Evolutionary conservation across 768 basidiomycete species (phyloP).

Genomic region (Termitomyces titanicus): DNA sequence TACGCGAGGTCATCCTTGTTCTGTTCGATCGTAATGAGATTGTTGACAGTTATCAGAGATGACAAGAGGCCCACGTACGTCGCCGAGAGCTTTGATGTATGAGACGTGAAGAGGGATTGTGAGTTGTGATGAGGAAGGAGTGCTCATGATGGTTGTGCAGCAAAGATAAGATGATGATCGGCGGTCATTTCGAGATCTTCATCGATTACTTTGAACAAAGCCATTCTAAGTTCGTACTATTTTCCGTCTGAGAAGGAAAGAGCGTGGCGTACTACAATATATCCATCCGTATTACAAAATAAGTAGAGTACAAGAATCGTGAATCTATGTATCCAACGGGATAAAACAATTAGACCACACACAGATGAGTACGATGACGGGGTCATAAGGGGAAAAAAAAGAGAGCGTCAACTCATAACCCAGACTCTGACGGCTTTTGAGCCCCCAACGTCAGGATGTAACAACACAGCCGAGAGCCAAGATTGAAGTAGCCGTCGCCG

Average conservation of each 20-base stretch:
- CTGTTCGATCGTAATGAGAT: constrained; percentile 29
- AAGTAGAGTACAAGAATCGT: too few relatives aligned
- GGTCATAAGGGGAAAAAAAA: background rate
- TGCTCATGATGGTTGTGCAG: constrained; percentile 2
- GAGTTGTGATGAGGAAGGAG: constrained; percentile 8
- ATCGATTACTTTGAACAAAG: background rate
- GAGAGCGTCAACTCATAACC: constrained; percentile 53
- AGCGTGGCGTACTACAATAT: background rate
- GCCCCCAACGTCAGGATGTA: constrained; percentile 71
- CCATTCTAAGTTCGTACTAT: too few relatives aligned
- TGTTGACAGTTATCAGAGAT: background rate
- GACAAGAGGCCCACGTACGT: constrained; percentile 35
- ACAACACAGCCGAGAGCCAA: constrained; percentile 60
- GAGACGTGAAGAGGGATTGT: constrained; percentile 60
- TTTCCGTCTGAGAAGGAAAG: background rate
- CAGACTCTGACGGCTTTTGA: constrained; percentile 56
- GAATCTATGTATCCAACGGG: background rate
- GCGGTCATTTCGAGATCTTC: background rate
- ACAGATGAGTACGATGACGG: too few relatives aligned
- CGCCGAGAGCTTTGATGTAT: constrained; percentile 74
- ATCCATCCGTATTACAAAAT: too few relatives aligned
- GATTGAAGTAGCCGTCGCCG: constrained; percentile 57
- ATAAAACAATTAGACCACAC: background rate
- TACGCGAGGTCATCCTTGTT: constrained; percentile 82
- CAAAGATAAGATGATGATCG: background rate